Evolutionary conservation across 805 yeast species (phyloP).

Genomic region (Candida parachauliodes): DNA sequence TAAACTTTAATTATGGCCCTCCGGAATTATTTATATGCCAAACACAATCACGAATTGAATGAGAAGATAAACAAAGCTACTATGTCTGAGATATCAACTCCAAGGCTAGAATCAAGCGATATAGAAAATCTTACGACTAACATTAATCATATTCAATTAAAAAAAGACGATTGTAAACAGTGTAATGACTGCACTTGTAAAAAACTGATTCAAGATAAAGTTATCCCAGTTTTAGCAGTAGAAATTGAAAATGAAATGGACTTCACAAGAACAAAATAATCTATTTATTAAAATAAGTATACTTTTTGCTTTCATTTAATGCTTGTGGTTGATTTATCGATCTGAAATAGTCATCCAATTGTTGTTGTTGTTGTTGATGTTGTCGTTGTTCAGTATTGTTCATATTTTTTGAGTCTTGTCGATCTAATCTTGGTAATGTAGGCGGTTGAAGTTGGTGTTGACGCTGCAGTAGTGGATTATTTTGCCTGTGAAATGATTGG

Average conservation of each 20-base stretch:
- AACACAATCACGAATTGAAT: constrained; percentile 20
- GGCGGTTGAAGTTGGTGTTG: constrained; percentile 1
- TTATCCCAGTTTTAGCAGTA: constrained; percentile 5
- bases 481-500: constrained; percentile 9
- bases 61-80: constrained; percentile 7
- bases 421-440: constrained; percentile 1
- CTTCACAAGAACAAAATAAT: constrained; percentile 6
- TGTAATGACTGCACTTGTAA: constrained; percentile 6
- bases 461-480: constrained; percentile 9
- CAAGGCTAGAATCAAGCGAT: neutral
- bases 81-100: neutral
- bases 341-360: constrained; percentile 2
- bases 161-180: neutral
- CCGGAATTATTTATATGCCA: constrained; percentile 39
- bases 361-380: constrained; percentile 2
- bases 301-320: neutral
- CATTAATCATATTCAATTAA: neutral
- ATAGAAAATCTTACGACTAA: constrained; percentile 5
- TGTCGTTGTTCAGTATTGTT: too few relatives aligned
- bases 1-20: constrained; percentile 36
- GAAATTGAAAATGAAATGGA: constrained; percentile 11
- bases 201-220: neutral
- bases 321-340: neutral
- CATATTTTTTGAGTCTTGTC: too few relatives aligned
- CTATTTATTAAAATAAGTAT: neutral